phyloP scores from a whole-genome alignment of 2,329 filamentous ascomycete genomes.

The Kalmusia sp. region DNA sequence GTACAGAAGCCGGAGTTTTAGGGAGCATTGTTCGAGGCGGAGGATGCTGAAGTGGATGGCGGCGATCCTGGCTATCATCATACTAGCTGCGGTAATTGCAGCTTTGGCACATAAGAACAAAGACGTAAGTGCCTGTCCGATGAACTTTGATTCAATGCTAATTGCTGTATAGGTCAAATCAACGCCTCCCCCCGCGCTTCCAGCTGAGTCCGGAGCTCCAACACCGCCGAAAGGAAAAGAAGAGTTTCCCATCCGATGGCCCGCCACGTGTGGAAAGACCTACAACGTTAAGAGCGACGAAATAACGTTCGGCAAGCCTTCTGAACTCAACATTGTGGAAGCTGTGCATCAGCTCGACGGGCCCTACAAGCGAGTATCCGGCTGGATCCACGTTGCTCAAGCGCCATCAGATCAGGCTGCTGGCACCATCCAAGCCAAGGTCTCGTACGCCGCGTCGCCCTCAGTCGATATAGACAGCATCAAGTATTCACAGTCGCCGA shows the following conservation, averaged over 20 bases:
- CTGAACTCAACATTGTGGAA: conserved; percentile 36
- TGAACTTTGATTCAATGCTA: not conserved
- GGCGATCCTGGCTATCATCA: conserved; percentile 26
- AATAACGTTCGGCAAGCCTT: conserved; percentile 32
- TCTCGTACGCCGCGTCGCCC: conserved; percentile 47
- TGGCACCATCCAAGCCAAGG: conserved; percentile 43
- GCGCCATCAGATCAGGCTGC: conserved; percentile 42
- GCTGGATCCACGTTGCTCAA: conserved; percentile 47
- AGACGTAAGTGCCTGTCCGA: conserved; percentile 20
- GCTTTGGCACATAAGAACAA: conserved; percentile 27
- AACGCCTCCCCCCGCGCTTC: conserved; percentile 22
- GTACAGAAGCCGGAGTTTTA: conserved; percentile 26
- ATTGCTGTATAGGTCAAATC: conserved; percentile 9
- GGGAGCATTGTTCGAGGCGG: conserved; percentile 29
- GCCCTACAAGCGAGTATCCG: conserved; percentile 42
- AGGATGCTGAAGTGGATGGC: conserved; percentile 29
- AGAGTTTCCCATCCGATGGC: conserved; percentile 45
- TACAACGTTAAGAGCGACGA: conserved; percentile 42
- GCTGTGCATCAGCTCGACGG: conserved; percentile 39
- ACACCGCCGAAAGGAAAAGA: conserved; percentile 20
- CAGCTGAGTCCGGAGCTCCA: conserved; percentile 14
- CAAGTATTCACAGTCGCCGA: conserved; percentile 31
- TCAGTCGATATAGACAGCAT: conserved; percentile 40
- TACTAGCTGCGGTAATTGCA: conserved; percentile 32
- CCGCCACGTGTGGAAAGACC: conserved; percentile 39